Evolutionary conservation across 2,329 filamentous ascomycete genomes (phyloP), one percentile per base, ranked within the genome.

Genomic region (Fusarium sp.): DNA sequence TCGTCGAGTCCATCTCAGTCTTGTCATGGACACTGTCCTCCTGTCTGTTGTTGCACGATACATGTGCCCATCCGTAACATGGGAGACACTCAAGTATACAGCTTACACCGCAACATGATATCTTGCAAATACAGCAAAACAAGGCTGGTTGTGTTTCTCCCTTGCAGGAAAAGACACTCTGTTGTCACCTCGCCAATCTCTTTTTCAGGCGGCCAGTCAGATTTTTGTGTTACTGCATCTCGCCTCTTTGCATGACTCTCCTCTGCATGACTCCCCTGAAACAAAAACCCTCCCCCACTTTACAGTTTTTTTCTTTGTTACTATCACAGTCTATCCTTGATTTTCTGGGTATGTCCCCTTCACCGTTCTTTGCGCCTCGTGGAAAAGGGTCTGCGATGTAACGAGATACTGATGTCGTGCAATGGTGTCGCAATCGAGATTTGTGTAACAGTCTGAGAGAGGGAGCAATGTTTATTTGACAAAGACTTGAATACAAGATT

Each of bases 341-440:
- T n/a, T 24, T 41, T 47, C 48, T 44, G 36, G 36, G 30, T 33
- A 13, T 39, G 24, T 16, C 13, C 33, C 10, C 45, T 67, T 73
- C 71, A 71, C 71, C 71, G 71, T 73, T 73, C 67, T 74, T 73
- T 73, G 47, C 61, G 70, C 67, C 47, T 60, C 62, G 42, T 63
- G 62, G 61, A 39, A 73, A 70, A 44, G 45, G 44, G 33, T 54
- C 38, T 60, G 47, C 39, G 15, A 51, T 73, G 56, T 48, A 58
- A 72, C 54, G 28, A 47, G 58, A 71, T 48, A 28, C 33, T 42
- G 22, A 66, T 77, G 74, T 28, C 22, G 74, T 77, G 65, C 36
- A 35, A 73, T 56, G 58, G 75, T 78, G 53, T 61, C 55, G 66
- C 75, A 78, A 77, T 77, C 75, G 74, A 78, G 75, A 77, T 77